phyloP scores from a whole-genome alignment of 1,139 yeast genomes.

The Groenewaldozyma auringiensis region DNA sequence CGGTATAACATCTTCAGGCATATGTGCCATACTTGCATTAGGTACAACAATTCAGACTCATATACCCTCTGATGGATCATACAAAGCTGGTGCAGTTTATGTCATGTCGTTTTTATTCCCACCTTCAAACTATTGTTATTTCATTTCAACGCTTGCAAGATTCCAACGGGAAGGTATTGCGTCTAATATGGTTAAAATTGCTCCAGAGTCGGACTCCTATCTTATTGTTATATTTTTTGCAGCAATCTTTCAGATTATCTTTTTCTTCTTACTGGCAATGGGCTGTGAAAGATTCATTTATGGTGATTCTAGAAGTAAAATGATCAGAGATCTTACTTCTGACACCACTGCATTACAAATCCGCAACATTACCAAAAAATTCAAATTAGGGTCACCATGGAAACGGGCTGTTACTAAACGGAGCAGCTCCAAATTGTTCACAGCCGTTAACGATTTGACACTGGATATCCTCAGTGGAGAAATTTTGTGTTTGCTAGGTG shows the following conservation, averaged over 20 bases:
- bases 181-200: conserved; percentile 22
- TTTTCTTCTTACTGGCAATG: conserved; percentile 23
- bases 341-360: conserved; percentile 19
- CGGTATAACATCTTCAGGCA: conserved; percentile 30
- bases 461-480: conserved; percentile 26
- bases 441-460: conserved; percentile 28
- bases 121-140: conserved; percentile 31
- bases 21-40: conserved; percentile 30
- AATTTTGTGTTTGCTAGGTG: conserved; percentile 31
- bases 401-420: not conserved
- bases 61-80: conserved; percentile 22
- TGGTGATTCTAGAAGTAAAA: conserved; percentile 18
- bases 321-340: conserved; percentile 9
- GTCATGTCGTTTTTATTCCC: conserved; percentile 31
- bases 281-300: conserved; percentile 23
- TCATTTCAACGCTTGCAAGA: conserved; percentile 26
- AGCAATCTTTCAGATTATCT: conserved; percentile 26
- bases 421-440: conserved; percentile 8
- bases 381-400: conserved; percentile 14
- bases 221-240: conserved; percentile 28
- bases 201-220: conserved; percentile 25
- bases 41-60: conserved; percentile 28
- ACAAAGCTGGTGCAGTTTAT: conserved; percentile 23
- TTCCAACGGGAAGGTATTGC: conserved; percentile 21
- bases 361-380: conserved; percentile 21